Evolutionary conservation across 306 rosid species (phyloP), one percentile per base, ranked within the genome.

Genomic region (Cyclanthera cordifolia): DNA sequence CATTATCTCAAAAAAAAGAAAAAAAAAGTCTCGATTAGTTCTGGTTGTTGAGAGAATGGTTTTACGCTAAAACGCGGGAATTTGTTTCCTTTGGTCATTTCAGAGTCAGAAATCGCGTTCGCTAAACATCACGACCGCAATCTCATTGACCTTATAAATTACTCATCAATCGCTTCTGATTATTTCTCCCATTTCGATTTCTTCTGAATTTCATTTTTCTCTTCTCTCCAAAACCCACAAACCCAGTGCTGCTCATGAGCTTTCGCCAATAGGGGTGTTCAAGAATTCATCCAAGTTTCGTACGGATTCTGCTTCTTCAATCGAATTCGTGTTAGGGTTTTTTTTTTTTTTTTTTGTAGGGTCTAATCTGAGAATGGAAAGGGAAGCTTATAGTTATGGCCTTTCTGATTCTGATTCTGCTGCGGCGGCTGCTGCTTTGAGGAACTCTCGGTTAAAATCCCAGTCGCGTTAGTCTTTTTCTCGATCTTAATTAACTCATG

Each of bases 381-480:
- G 70, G 45, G 84, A 77, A 3, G 66, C 77, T 73, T 74, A 76
- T 76, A 72, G 68, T 74, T 78, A 75, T 61, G 85, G 66, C 50
- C 67, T 82, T 68, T 76, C 88, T 43, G 75, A 79, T 73, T 32
- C 87, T 56, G 16, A 50, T 34, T 43, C 27, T 32, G 67, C 77
- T 78, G 47, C 87, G 69, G 16, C 69, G n/a, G 65, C 27, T 32
- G 67, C 77, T 78, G 47, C 87, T 71, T 77, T 85, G 19, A 77
- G 73, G 71, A 71, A 53, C 79, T 49, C 67, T 76, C 82, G 37
- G 67, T 75, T 65, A 6, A 82, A 79, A 74, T 84, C 96, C 67
- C 84, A 78, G n/a, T 69, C 84, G 8, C 90, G 92, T 88, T 46
- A 77, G 81, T 77, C 68, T 43, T 11, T 11, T 19, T 3, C 56